Conservation (phyloP, 495 filamentous ascomycete species). For the Penicillium egyptiacum region DNA sequence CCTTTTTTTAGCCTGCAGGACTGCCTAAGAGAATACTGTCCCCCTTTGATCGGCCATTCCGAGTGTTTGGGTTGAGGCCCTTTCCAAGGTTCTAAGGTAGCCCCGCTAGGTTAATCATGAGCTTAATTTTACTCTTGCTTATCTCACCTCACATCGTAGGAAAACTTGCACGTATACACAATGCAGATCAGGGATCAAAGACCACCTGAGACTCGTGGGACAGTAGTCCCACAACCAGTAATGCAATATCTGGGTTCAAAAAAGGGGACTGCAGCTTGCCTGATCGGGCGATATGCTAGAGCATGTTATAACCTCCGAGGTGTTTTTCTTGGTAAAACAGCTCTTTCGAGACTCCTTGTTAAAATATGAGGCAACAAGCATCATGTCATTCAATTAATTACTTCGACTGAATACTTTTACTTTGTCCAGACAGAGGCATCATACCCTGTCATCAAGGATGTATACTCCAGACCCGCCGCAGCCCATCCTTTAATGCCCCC, state of each 20-base stretch:
- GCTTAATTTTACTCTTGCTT: no score
- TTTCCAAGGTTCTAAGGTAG: no score
- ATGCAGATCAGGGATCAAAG: neutral
- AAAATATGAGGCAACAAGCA: no score
- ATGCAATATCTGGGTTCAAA: neutral
- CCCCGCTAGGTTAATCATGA: no score
- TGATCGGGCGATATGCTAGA: neutral
- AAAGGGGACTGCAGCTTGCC: neutral
- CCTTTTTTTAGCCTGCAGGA: neutral
- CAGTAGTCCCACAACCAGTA: neutral
- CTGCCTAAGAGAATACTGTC: neutral
- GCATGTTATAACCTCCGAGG: neutral
- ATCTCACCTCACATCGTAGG: no score
- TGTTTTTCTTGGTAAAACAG: neutral
- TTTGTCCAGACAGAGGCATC: conserved; percentile 51
- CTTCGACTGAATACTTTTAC: neutral
- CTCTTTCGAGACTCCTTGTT: neutral
- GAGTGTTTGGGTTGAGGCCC: neutral
- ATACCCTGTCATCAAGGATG: conserved; percentile 58
- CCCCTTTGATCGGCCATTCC: no score
- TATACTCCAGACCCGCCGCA: conserved; percentile 53
- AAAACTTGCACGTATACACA: no score
- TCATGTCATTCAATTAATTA: neutral
- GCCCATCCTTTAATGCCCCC: conserved; percentile 70
- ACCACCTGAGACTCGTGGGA: neutral